A percentile compares a stretch with the other conserved stretches of the same genome.
Evolutionary conservation across 129 eudicot genomes (phyloP).

Genomic region (Helichrysum umbraculigerum): DNA sequence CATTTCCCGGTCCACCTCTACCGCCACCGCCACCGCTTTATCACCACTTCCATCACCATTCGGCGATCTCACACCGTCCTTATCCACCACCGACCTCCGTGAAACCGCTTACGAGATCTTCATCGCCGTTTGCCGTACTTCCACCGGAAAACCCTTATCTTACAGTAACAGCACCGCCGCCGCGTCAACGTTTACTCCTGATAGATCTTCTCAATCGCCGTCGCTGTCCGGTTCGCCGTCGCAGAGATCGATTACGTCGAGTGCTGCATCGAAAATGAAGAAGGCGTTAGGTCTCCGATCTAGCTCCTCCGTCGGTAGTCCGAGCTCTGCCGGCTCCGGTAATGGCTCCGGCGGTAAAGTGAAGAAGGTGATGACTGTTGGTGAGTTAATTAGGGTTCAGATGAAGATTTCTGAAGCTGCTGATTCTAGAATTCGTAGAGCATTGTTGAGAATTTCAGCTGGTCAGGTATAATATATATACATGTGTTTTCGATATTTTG

Average conservation of each 20-base stretch:
- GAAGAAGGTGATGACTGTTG: conserved; percentile 64
- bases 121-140: conserved; percentile 80
- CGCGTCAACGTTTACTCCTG: conserved; percentile 26
- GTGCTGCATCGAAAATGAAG: conserved; percentile 95
- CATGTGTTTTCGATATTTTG: not conserved
- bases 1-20: conserved; percentile 38
- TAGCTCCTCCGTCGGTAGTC: conserved; percentile 48
- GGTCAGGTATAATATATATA: conserved; percentile 60
- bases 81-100: conserved; percentile 76
- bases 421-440: conserved; percentile 85
- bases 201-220: conserved; percentile 38
- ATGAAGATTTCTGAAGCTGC: conserved; percentile 78
- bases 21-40: conserved; percentile 35
- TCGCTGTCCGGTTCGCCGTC: conserved; percentile 47
- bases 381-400: conserved; percentile 82
- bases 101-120: conserved; percentile 96
- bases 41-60: conserved; percentile 72
- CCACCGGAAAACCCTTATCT: conserved; percentile 73
- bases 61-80: conserved; percentile 67
- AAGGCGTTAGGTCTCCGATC: conserved; percentile 97
- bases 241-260: conserved; percentile 79
- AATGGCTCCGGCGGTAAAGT: conserved; percentile 36
- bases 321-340: conserved; percentile 37
- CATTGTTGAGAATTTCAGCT: conserved; percentile 85
- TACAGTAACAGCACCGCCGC: conserved; percentile 35